A percentile compares a stretch with the other conserved stretches of the same genome.
These are phyloP conservation scores for Paramecium sonneborni DNA, from an alignment of 73 alveolate genomes.

Conservation along the genomic window DNA sequence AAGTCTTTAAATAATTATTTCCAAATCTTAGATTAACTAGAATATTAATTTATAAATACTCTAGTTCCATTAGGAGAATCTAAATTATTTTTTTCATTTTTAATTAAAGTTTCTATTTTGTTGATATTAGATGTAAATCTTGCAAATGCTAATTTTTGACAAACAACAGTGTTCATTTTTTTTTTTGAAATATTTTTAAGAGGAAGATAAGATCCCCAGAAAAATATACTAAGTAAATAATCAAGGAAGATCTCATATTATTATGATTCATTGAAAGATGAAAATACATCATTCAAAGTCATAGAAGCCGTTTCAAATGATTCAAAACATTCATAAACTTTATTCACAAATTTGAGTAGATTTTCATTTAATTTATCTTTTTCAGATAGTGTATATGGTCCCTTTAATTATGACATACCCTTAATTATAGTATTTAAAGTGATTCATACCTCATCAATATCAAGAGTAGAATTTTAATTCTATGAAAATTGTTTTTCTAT, in stretches of 20 bases:
- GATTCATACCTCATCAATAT: constrained; percentile 2
- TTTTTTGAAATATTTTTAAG: constrained; percentile 25
- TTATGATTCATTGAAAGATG: neutral
- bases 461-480: neutral
- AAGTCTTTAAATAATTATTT: neutral
- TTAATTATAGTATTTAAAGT: neutral
- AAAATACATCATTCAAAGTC: constrained; percentile 55
- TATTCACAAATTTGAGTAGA: neutral
- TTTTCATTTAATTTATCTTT: neutral
- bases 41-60: neutral
- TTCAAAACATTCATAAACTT: constrained; percentile 59
- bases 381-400: neutral
- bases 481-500: neutral
- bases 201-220: constrained; percentile 73
- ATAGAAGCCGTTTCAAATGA: constrained; percentile 69
- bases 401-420: neutral
- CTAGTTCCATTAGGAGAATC: neutral
- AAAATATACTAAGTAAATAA: constrained; percentile 17
- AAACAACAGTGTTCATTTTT: neutral
- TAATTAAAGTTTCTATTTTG: neutral
- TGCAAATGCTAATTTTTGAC: constrained; percentile 62
- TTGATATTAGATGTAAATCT: neutral
- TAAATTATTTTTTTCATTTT: constrained; percentile 3
- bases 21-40: constrained; percentile 34
- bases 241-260: constrained; percentile 42